Evolutionary conservation across 257 asterid genomes (phyloP).

Genomic region (Catharanthus roseus): DNA sequence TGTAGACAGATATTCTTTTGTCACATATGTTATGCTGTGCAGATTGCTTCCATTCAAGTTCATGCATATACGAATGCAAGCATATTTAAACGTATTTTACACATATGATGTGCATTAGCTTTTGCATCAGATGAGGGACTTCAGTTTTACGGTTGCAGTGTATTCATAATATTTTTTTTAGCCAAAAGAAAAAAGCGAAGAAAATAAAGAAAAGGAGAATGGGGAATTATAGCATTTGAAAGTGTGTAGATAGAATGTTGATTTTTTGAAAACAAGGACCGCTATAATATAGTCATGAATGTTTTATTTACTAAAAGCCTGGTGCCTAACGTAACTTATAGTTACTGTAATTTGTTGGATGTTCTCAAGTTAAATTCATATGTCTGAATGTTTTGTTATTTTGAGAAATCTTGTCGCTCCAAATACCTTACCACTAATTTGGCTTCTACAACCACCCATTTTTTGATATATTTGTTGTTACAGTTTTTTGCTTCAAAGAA

Average conservation of each 20-base stretch:
- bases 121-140: background rate
- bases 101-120: background rate
- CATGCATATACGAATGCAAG: background rate
- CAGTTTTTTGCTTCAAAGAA: constrained; percentile 80
- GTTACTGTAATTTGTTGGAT: background rate
- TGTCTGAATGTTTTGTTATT: background rate
- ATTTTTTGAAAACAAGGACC: background rate
- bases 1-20: too few relatives aligned
- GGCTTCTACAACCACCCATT: background rate
- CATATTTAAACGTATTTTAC: background rate
- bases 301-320: too few relatives aligned
- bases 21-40: too few relatives aligned
- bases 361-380: background rate
- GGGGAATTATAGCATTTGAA: background rate
- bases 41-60: background rate
- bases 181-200: background rate
- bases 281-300: too few relatives aligned
- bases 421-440: background rate
- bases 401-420: background rate
- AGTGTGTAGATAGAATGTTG: background rate
- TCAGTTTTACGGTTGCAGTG: too few relatives aligned
- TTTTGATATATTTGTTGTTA: constrained; percentile 11
- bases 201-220: background rate
- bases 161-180: background rate
- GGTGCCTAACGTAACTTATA: too few relatives aligned